These are phyloP conservation scores for Citrus mangshanensis DNA, from an alignment of 345 rosid species.

Conservation along the genomic window DNA sequence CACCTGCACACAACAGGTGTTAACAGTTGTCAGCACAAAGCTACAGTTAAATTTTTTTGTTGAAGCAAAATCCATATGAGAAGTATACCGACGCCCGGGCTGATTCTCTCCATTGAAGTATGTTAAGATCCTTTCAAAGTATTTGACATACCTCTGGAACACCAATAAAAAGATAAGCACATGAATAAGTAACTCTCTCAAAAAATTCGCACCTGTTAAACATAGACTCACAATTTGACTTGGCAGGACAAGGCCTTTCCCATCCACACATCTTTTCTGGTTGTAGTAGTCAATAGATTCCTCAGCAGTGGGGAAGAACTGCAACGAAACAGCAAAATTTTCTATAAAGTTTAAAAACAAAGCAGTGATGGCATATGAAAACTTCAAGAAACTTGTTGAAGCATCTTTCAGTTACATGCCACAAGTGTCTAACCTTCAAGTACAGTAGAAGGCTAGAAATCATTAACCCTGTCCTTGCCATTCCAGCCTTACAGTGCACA, in stretches of 20 bases:
- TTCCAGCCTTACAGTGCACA: constrained; percentile 93
- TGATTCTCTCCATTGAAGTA: constrained; percentile 81
- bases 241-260: constrained; percentile 80
- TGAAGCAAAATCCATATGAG: neutral
- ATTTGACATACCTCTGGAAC: constrained; percentile 74
- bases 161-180: constrained; percentile 10
- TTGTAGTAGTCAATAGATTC: constrained; percentile 86
- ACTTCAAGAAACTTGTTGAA: constrained; percentile 10
- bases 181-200: neutral
- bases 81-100: constrained; percentile 67
- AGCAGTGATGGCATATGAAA: constrained; percentile 7
- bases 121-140: constrained; percentile 65
- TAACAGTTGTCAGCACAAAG: constrained; percentile 11
- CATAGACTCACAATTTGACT: constrained; percentile 73
- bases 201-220: neutral
- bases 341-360: constrained; percentile 2
- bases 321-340: constrained; percentile 18
- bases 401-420: constrained; percentile 8
- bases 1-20: constrained; percentile 44
- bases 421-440: constrained; percentile 45
- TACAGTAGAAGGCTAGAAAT: constrained; percentile 82
- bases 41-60: neutral
- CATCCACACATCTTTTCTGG: constrained; percentile 84
- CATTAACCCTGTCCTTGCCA: constrained; percentile 95
- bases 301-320: constrained; percentile 95